Base-by-base conservation (phyloP, 2,329 filamentous ascomycete genomes). In the Helotiales sp. region DNA sequence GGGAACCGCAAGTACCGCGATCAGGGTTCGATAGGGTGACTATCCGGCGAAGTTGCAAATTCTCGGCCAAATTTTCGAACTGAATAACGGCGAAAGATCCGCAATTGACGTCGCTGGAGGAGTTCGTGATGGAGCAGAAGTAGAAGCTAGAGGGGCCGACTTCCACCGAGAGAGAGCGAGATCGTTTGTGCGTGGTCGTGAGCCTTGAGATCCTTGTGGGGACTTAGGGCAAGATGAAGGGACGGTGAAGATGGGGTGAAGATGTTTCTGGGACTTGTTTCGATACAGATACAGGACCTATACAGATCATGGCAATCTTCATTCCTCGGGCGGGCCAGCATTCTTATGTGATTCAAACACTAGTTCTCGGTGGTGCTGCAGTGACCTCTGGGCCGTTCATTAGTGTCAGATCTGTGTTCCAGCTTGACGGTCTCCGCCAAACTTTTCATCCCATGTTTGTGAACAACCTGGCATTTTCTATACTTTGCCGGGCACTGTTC, bases 321-420 rank as follows among this genome's bases (percentile, higher is more conserved):
- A 24, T 24, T 13, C 40, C 24, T 12, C 3, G 40, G 40, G 40
- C 40, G 22, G 40, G 40, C 22, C 19, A 44, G 19, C 40, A 25
- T 44, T 44, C 40, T 44, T 44, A 44, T 46, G 31, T 44, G 51
- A 13, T 53, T 31, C 25, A 24, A n/a, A 54, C 27, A 36, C 30
- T 42, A 50, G 24, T 40, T 24, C 30, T 36, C 30, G n/a, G 15
- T n/a, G 24, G 27, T 22, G 36, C 36, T 40, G 36, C 40, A 25
- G 40, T 44, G 40, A 25, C 40, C 40, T 25, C 27, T 44, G 19
- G 12, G 24, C 22, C 24, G 22, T 9, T 19, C 22, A 12, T 44
- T 44, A 55, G 55, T 58, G 57, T 63, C 52, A 51, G 49, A 58
- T 49, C 55, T 53, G 30, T 55, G 52, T 63, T 57, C 52, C 57